Base-by-base conservation (phyloP, 108 stramenopile species). In the Discostella stelligeroides region DNA sequence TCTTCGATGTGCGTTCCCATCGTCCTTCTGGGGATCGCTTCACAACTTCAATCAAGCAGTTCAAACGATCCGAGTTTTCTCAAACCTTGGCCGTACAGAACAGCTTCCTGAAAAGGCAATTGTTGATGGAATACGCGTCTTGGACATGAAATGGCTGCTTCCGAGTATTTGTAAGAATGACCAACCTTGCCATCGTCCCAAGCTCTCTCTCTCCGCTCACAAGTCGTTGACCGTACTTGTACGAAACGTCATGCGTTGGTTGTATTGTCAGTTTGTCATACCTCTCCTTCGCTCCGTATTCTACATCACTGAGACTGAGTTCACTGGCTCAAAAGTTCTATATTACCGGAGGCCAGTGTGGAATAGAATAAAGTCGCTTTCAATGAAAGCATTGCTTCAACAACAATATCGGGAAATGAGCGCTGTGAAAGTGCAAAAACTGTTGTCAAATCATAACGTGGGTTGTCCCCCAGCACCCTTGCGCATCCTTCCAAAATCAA, bases 341-440 rank as follows among this genome's bases (percentile, higher is more conserved):
- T 96, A 91, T 73, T 96, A 93, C 54, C 77, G 95, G 37, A 87
- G 85, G 59, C 90, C 91, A n/a, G 85, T 93, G 13, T 96, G 95
- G 95, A 72, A 79, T 10, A 45, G 68, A 10, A 85, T 93, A 71
- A 81, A 88, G 20, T 50, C 75, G 0, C 50, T 89, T 17, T 83
- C 91, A 10, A 75, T 95, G 75, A 58, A 75, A 38, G 73, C 72
- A 43, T 67, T 95, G 18, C 47, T 69, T 4, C 60, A 63, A 40
- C 62, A 60, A 30, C 88, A 90, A 41, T 91, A 86, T 48, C 50
- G 56, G 17, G 80, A 84, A 51, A 59, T 89, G 34, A 64, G 58
- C 6, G 23, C 17, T 5, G 42, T 21, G 1, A 80, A 82, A 40
- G 82, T 80, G 7, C 34, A n/a, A 7, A 55, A 59, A 39, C 46